These are phyloP conservation scores for Usnea hakonensis DNA, from an alignment of 495 filamentous ascomycete genomes.

Conservation along the genomic window DNA sequence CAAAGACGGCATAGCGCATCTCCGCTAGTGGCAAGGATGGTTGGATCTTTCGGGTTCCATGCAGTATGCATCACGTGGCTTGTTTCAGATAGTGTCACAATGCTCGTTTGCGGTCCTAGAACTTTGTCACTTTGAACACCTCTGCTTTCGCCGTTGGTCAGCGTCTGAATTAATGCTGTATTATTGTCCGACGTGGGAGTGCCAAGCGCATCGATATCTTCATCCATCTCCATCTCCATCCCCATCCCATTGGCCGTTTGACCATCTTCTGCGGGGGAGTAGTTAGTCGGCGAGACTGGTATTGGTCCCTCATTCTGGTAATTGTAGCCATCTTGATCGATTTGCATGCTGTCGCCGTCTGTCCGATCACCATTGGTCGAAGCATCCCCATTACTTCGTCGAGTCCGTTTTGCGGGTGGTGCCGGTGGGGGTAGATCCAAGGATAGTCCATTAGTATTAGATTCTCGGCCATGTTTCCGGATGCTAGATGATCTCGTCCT, in stretches of 20 bases:
- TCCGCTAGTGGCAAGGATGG: constrained; percentile 64
- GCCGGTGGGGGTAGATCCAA: constrained; percentile 34
- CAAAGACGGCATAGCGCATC: constrained; percentile 75
- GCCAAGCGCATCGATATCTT: constrained; percentile 33
- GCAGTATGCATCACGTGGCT: constrained; percentile 60
- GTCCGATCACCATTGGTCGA: constrained; percentile 35
- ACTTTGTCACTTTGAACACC: constrained; percentile 67
- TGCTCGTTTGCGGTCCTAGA: constrained; percentile 56
- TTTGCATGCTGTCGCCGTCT: constrained; percentile 24
- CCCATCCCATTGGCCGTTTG: constrained; percentile 45
- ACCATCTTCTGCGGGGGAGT: constrained; percentile 27
- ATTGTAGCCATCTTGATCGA: constrained; percentile 20
- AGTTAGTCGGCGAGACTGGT: constrained; percentile 40
- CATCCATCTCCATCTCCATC: constrained; percentile 55
- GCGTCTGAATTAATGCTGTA: constrained; percentile 39
- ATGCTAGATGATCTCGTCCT: constrained; percentile 28
- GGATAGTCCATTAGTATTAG: constrained; percentile 30
- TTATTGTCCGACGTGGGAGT: constrained; percentile 37
- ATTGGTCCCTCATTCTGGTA: constrained; percentile 25
- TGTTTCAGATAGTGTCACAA: constrained; percentile 53
- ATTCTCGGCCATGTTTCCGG: constrained; percentile 37
- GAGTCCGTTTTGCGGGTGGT: constrained; percentile 27
- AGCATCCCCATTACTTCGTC: constrained; percentile 37
- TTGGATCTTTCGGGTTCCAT: constrained; percentile 72
- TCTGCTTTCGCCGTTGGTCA: constrained; percentile 59